A percentile compares a stretch with the other conserved stretches of the same genome.
These are phyloP conservation scores for Ustilago sp. DNA, from an alignment of 1,284 basidiomycete species.

Conservation along the genomic window DNA sequence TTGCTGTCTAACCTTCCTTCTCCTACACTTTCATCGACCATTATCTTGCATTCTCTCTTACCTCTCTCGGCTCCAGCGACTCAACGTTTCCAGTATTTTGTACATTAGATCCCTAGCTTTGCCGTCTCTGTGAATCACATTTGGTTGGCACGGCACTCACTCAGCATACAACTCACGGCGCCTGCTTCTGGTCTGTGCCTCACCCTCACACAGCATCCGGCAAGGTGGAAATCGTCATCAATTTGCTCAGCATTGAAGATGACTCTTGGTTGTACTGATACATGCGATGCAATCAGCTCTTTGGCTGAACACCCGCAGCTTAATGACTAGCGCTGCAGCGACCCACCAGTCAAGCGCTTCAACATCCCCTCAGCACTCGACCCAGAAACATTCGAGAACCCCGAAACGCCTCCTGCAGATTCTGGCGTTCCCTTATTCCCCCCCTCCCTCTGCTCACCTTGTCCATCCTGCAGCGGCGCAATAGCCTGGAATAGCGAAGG, in stretches of 20 bases:
- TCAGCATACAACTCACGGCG: slow-evolving; percentile 2
- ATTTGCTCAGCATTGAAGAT: no score
- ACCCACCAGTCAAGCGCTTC: slow-evolving; percentile 25
- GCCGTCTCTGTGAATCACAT: background rate
- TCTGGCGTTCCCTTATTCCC: slow-evolving; percentile 33
- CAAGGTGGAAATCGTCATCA: no score
- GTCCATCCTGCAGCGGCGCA: slow-evolving; percentile 22
- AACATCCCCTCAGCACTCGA: slow-evolving; percentile 40
- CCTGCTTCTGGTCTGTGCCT: background rate
- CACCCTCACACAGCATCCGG: background rate
- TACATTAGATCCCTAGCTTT: slow-evolving; percentile 17
- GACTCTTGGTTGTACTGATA: no score
- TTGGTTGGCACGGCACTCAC: slow-evolving; percentile 6
- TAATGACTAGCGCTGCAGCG: slow-evolving; percentile 3
- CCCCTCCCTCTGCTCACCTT: background rate
- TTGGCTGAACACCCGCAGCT: no score
- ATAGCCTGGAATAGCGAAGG: slow-evolving; percentile 44
- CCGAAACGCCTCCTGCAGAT: slow-evolving; percentile 32
- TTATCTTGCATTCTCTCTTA: slow-evolving; percentile 5
- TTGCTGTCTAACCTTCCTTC: slow-evolving; percentile 23
- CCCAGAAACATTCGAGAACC: slow-evolving; percentile 29
- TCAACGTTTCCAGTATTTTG: slow-evolving; percentile 4
- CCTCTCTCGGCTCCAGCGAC: background rate
- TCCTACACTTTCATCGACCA: background rate
- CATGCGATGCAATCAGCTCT: no score